Conservation (phyloP, 2,329 filamentous ascomycete species). For the Nemania diffusa region DNA sequence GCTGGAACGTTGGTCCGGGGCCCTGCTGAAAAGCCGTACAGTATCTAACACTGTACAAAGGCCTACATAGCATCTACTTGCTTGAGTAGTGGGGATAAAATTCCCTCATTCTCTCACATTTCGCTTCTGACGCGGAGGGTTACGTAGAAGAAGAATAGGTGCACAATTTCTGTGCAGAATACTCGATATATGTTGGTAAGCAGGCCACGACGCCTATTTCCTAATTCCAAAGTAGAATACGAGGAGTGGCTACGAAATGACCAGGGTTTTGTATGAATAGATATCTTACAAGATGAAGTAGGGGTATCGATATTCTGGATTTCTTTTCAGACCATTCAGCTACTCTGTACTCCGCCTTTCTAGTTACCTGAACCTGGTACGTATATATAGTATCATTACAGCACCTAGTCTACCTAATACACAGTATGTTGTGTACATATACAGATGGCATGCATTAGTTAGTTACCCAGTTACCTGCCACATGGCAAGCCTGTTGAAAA, state of each 20-base stretch:
- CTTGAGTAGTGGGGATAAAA: background rate
- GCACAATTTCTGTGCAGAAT: too few species aligned
- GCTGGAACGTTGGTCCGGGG: conserved; percentile 17
- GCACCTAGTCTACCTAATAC: too few species aligned
- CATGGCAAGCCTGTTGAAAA: conserved; percentile 19
- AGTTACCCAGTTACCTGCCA: conserved; percentile 2
- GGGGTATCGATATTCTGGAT: too few species aligned
- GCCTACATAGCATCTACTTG: background rate
- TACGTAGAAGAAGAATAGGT: too few species aligned
- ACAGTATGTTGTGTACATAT: background rate
- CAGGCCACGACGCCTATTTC: conserved; percentile 2
- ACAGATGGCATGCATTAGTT: conserved; percentile 13
- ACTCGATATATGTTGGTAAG: background rate
- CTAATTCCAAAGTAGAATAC: background rate
- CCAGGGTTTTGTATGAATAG: too few species aligned
- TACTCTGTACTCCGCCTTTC: too few species aligned
- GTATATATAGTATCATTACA: too few species aligned
- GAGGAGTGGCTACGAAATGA: too few species aligned
- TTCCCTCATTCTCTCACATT: background rate
- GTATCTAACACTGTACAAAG: background rate
- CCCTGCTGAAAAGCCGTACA: conserved; percentile 12
- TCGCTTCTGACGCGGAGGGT: too few species aligned
- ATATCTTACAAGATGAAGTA: too few species aligned
- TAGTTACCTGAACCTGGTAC: too few species aligned
- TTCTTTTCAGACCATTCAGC: too few species aligned